Evolutionary conservation across 2,329 filamentous ascomycete genomes (phyloP), one percentile per base, ranked within the genome.

Genomic region (Xylaria polymorpha): DNA sequence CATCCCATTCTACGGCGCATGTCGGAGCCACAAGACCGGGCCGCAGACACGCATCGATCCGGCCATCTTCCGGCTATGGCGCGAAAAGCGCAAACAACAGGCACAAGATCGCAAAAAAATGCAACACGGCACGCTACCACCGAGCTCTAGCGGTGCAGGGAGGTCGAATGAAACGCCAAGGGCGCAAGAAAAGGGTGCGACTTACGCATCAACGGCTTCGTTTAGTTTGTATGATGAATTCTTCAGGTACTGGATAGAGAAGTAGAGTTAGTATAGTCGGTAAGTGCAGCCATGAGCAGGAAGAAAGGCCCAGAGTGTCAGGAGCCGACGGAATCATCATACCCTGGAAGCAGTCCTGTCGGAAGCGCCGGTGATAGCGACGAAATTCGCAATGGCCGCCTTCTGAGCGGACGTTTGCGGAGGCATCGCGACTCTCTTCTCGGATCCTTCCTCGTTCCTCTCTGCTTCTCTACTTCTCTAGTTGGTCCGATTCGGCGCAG

Each of bases 131-230:
- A 32, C 25, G 48, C 48, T 51, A 51, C 48, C 32, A 51, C 25
- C 15, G 32, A 51, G 15, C 48, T 12, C 7, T 32, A 51, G 48
- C 48, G 18, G 25, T 32, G 48, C 29, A 32, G 48, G 25, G 44
- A 9, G 10, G 35, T 58, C 20, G 61, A 55, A 18, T 35, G n/a
- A 37, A 20, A 22, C 29, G 35, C 15, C 14, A 41, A 39, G 51
- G 53, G 48, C 32, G 50, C 55, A 41, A 59, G 59, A 70, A 68
- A 74, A 73, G 65, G 44, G 35, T 50, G 65, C 15, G n/a, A 88
- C 87, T 87, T 82, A 89, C 87, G 83, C 79, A 80, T 89, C 85
- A 58, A 87, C 79, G 46, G 87, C 87, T 67, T 85, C 81, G 66
- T 88, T 84, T 7, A 88, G 76, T 74, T 84, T 85, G 76, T 84